These are phyloP conservation scores for Penicillium mononematosum DNA, from an alignment of 495 filamentous ascomycete species.

Conservation along the genomic window DNA sequence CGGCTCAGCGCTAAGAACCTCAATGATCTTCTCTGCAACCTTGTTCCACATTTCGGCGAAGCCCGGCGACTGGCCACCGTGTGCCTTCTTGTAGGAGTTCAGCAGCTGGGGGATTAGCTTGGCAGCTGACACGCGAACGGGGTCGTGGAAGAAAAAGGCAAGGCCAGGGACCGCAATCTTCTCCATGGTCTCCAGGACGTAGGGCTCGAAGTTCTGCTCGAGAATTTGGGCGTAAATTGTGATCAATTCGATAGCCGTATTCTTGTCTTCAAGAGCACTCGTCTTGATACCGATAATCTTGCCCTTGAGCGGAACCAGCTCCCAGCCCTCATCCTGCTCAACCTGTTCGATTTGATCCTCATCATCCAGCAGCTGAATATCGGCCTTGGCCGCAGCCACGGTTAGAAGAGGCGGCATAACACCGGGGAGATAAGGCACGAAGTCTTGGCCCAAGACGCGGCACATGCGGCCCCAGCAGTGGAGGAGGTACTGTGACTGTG, in stretches of 20 bases:
- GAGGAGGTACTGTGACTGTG: constrained; percentile 93
- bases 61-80: constrained; percentile 71
- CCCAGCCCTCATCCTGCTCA: constrained; percentile 97
- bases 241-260: constrained; percentile 96
- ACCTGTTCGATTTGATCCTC: constrained; percentile 91
- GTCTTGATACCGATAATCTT: constrained; percentile 99
- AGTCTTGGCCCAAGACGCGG: constrained; percentile 84
- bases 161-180: constrained; percentile 92
- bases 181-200: constrained; percentile 90
- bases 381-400: constrained; percentile 90
- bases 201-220: constrained; percentile 86
- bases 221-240: constrained; percentile 95
- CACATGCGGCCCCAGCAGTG: constrained; percentile 99
- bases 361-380: constrained; percentile 94
- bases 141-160: constrained; percentile 99
- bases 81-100: constrained; percentile 87
- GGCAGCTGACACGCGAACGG: constrained; percentile 90
- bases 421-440: constrained; percentile 84
- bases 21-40: constrained; percentile 86
- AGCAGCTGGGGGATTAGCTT: constrained; percentile 93
- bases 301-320: constrained; percentile 91
- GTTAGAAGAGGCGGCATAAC: constrained; percentile 95
- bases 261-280: constrained; percentile 94
- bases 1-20: constrained; percentile 91
- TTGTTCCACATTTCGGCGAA: constrained; percentile 77